Percentiles rank a stretch among this genome's conserved stretches.
Conservation (phyloP, 345 rosid genomes). For the Citrus unshiu region DNA sequence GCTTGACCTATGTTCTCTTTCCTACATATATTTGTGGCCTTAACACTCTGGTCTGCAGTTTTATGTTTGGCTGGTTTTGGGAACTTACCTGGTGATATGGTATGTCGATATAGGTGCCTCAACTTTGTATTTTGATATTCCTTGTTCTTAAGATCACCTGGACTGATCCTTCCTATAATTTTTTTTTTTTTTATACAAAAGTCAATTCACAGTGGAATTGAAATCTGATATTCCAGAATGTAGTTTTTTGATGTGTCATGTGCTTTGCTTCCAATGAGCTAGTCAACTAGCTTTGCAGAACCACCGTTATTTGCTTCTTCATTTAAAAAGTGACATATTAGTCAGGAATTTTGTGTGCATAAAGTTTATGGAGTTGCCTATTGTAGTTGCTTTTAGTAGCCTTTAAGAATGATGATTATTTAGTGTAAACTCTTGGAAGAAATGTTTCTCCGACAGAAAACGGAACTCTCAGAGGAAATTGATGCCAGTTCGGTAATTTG, state of each 20-base stretch:
- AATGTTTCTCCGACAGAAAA: too few species aligned
- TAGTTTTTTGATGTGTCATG: background rate
- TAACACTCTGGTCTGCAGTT: constrained; percentile 45
- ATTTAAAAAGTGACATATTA: background rate
- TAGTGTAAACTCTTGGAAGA: background rate
- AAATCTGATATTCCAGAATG: background rate
- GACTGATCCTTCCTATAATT: background rate
- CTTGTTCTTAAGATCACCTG: background rate
- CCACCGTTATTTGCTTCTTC: background rate
- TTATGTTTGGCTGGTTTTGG: constrained; percentile 96
- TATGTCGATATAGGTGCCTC: constrained; percentile 21
- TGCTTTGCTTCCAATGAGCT: background rate
- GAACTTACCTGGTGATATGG: constrained; percentile 98
- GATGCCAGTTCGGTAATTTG: background rate
- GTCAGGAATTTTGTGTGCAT: background rate
- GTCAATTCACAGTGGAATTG: background rate
- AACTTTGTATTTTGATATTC: background rate
- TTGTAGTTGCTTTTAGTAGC: background rate
- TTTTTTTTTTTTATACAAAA: background rate
- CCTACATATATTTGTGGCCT: constrained; percentile 26
- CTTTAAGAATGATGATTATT: background rate
- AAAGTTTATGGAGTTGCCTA: background rate
- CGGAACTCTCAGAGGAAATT: too few species aligned
- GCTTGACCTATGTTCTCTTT: background rate
- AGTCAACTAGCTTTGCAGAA: background rate